Evolutionary conservation across 2,329 filamentous ascomycete species (phyloP).

Genomic region (Colletotrichum tropicale): DNA sequence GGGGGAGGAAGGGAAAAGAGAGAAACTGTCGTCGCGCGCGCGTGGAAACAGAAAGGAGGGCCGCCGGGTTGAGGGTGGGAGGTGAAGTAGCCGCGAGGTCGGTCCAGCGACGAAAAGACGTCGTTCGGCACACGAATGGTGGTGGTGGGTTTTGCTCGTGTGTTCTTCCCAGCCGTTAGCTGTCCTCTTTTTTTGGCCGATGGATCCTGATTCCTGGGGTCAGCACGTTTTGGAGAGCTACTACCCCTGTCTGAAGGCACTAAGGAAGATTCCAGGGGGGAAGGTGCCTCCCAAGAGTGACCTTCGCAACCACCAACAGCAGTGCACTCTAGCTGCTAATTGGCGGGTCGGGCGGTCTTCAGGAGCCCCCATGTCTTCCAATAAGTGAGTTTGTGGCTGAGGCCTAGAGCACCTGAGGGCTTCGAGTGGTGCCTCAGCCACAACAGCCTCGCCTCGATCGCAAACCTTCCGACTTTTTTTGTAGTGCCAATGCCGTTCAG

Average conservation of each 20-base stretch:
- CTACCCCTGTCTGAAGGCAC: constrained; percentile 15
- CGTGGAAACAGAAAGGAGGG: background rate
- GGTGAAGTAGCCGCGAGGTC: constrained; percentile 15
- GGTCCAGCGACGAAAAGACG: constrained; percentile 21
- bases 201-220: constrained; percentile 22
- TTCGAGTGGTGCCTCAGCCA: background rate
- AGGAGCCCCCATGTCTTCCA: background rate
- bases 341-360: background rate
- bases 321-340: background rate
- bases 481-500: background rate
- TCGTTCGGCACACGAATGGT: constrained; percentile 16
- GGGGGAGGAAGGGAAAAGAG: constrained; percentile 1
- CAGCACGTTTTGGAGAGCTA: constrained; percentile 19
- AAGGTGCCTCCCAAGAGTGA: background rate
- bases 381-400: background rate
- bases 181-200: constrained; percentile 28
- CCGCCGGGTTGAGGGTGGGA: background rate
- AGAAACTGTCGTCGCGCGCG: background rate
- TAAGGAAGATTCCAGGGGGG: constrained; percentile 2
- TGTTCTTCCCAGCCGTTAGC: constrained; percentile 26
- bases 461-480: constrained; percentile 16
- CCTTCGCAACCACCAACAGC: background rate
- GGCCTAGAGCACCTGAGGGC: constrained; percentile 1
- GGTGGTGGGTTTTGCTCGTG: constrained; percentile 22
- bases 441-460: constrained; percentile 3